These are phyloP conservation scores for Xylaria acuta DNA, from an alignment of 495 filamentous ascomycete genomes.

Conservation along the genomic window DNA sequence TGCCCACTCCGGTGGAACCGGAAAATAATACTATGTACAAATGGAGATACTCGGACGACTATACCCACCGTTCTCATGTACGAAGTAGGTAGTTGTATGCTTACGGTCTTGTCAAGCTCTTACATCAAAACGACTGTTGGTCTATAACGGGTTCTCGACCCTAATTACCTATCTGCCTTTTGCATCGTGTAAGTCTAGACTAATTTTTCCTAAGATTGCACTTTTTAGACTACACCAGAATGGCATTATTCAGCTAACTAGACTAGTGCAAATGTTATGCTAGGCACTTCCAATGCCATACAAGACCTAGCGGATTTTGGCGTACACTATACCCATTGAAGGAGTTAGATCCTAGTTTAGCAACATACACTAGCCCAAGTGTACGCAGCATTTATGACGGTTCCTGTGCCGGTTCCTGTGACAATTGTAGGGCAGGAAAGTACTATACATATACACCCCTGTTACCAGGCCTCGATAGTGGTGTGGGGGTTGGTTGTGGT, in stretches of 20 bases:
- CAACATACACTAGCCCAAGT: not conserved
- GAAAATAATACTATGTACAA: not conserved
- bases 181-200: not conserved
- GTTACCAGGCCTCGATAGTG: not conserved
- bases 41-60: not conserved
- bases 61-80: not conserved
- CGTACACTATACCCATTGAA: conserved; percentile 2
- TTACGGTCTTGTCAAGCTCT: not conserved
- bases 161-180: not conserved
- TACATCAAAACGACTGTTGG: not conserved
- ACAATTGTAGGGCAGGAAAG: not conserved
- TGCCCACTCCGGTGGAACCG: too few relatives aligned
- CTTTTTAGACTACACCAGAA: conserved; percentile 1
- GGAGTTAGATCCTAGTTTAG: conserved; percentile 4
- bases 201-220: not conserved
- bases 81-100: not conserved
- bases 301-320: not conserved
- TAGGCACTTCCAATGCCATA: not conserved
- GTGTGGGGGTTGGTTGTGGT: not conserved
- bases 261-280: not conserved
- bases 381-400: not conserved
- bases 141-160: not conserved
- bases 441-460: conserved; percentile 8
- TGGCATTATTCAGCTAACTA: not conserved
- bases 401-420: not conserved